Percentiles rank a stretch among this genome's conserved stretches.
phyloP scores from a whole-genome alignment of 2,329 filamentous ascomycete genomes.

The Cyclaneusma minus region DNA sequence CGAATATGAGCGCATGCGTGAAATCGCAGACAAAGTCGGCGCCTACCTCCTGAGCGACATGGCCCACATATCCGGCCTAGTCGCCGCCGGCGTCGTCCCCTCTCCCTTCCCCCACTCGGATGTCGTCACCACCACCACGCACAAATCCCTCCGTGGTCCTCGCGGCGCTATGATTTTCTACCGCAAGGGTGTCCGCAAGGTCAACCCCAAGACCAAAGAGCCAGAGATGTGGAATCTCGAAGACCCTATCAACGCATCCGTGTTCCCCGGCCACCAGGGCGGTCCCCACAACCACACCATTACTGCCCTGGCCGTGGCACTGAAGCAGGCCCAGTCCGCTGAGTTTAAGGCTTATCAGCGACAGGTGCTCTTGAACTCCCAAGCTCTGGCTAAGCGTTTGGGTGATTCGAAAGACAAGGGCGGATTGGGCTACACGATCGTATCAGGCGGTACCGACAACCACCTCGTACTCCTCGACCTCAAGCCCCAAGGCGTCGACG shows the following conservation, averaged over 20 bases:
- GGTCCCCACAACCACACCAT: slow-evolving; percentile 99
- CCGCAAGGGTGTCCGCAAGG: slow-evolving; percentile 75
- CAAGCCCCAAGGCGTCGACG: slow-evolving; percentile 76
- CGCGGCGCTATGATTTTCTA: slow-evolving; percentile 98
- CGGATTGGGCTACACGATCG: slow-evolving; percentile 72
- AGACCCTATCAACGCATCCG: slow-evolving; percentile 82
- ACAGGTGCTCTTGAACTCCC: slow-evolving; percentile 79
- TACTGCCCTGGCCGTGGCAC: slow-evolving; percentile 80
- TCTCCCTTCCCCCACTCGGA: slow-evolving; percentile 82
- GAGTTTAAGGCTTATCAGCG: slow-evolving; percentile 91
- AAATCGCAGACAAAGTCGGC: slow-evolving; percentile 79
- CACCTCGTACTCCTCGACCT: slow-evolving; percentile 89
- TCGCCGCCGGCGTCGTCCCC: slow-evolving; percentile 82
- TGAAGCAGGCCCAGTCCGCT: slow-evolving; percentile 79
- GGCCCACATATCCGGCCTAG: slow-evolving; percentile 89
- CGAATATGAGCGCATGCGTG: slow-evolving; percentile 83
- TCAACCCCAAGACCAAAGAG: slow-evolving; percentile 72
- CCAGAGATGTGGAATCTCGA: slow-evolving; percentile 84
- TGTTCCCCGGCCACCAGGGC: slow-evolving; percentile 96
- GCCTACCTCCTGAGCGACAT: slow-evolving; percentile 93
- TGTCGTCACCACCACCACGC: slow-evolving; percentile 92
- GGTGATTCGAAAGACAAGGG: slow-evolving; percentile 57
- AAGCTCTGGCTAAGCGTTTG: slow-evolving; percentile 61
- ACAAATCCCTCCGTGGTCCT: slow-evolving; percentile 92
- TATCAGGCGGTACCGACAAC: slow-evolving; percentile 92